Conservation (phyloP, 2,329 filamentous ascomycete genomes). For the Beauveria scarabaeidicola region DNA sequence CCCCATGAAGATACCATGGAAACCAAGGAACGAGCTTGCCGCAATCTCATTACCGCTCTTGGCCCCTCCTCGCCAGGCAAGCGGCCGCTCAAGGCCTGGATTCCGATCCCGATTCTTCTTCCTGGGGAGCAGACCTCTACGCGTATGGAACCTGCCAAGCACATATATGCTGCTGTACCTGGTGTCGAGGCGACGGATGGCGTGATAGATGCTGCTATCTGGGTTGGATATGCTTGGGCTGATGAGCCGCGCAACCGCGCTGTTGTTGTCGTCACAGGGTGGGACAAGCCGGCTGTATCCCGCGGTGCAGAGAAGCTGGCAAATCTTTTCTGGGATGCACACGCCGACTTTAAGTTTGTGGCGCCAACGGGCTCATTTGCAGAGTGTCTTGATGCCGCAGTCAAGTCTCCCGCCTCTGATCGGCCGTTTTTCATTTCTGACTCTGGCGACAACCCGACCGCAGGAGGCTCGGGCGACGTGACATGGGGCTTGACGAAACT, state of each 20-base stretch:
- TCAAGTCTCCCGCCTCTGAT: conserved; percentile 24
- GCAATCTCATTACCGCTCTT: conserved; percentile 36
- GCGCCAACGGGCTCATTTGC: conserved; percentile 39
- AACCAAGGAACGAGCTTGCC: conserved; percentile 43
- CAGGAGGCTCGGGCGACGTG: conserved; percentile 45
- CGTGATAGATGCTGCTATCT: conserved; percentile 43
- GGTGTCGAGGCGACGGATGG: conserved; percentile 31
- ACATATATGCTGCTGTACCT: conserved; percentile 40
- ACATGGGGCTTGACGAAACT: conserved; percentile 41
- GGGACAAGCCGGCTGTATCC: conserved; percentile 31
- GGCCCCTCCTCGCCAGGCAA: conserved; percentile 14
- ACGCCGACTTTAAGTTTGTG: conserved; percentile 40
- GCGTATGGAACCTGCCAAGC: conserved; percentile 40
- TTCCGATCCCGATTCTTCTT: conserved; percentile 41
- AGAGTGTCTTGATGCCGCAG: conserved; percentile 38
- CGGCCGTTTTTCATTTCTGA: conserved; percentile 47
- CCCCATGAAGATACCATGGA: conserved; percentile 42
- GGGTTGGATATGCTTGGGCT: conserved; percentile 50
- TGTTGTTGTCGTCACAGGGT: conserved; percentile 41
- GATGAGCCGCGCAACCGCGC: conserved; percentile 45
- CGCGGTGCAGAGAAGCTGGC: conserved; percentile 37
- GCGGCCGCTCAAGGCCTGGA: conserved; percentile 42
- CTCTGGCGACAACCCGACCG: conserved; percentile 47
- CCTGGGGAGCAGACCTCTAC: conserved; percentile 49
- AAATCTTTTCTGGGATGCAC: conserved; percentile 37